Evolutionary conservation across 1,284 basidiomycete species (phyloP), one percentile per base, ranked within the genome.

Genomic region (Salmacisia buchloeana): DNA sequence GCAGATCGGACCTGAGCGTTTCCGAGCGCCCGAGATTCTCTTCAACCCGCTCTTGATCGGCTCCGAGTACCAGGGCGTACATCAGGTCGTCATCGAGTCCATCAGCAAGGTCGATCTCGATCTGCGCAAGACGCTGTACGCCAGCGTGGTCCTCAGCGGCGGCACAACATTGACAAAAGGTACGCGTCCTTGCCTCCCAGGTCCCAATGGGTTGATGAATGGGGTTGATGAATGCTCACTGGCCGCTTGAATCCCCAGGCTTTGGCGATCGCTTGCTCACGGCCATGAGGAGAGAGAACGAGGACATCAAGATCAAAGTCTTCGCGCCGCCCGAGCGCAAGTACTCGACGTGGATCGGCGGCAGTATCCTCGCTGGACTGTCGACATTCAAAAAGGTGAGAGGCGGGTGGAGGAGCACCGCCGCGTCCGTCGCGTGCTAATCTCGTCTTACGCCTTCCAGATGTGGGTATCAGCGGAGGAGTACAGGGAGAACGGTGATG

Each of bases 291-390:
- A 93, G 91, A 54, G 91, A 93, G n/a, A 81, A 97, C 70, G 93
- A 96, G 77, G 96, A 98, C 73, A 87, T 94, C 78, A 97, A 97
- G 84, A 93, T 99, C 82, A 97, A 97, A 84, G 98, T 99, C 76
- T 97, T 92, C 74, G 96, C 96, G 13, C 96, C 96, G 33, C 96
- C 96, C n/a, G 96, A 99, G 82, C 88, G 96, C 68, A 99, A 98
- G 83, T 99, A 98, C 82, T 94, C 93, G 21, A 98, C 94, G 27
- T 99, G 96, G 96, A 98, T 99, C 74, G 96, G 96, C 60, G 94
- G 94, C 3, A 74, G 70, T 57, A 81, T 81, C 59, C 82, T 97
- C 61, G 94, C 94, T 52, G 94, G 94, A 41, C 82, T 98, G 65
- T 94, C 88, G 72, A 97, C 96, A 23, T 98, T 98, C 84, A 97